Conservation (phyloP, 225 moss, liverwort and hornwort species). For the Pleurozium schreberi region DNA sequence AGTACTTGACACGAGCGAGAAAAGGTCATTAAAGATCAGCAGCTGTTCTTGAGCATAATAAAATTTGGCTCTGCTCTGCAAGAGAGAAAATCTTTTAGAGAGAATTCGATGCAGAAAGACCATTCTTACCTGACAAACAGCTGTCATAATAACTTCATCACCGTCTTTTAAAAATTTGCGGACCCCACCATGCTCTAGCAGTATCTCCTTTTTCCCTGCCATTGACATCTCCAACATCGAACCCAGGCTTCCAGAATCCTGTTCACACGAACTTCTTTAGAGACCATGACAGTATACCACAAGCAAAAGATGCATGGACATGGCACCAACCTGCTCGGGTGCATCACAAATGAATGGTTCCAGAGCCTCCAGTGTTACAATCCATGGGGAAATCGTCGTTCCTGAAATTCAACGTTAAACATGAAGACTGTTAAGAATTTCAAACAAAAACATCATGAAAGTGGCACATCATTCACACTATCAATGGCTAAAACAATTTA, state of each 20-base stretch:
- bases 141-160: slow-evolving; percentile 72
- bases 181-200: slow-evolving; percentile 55
- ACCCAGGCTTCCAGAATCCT: slow-evolving; percentile 67
- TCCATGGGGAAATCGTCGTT: slow-evolving; percentile 93
- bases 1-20: background rate
- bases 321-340: slow-evolving; percentile 58
- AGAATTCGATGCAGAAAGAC: background rate
- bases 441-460: background rate
- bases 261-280: background rate
- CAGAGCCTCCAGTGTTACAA: slow-evolving; percentile 89
- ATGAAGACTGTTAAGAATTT: background rate
- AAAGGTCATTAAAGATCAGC: background rate
- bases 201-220: slow-evolving; percentile 61
- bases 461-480: background rate
- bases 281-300: background rate
- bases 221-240: slow-evolving; percentile 88
- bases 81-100: background rate
- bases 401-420: slow-evolving; percentile 24
- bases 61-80: background rate
- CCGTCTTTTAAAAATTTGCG: slow-evolving; percentile 85
- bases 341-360: slow-evolving; percentile 76
- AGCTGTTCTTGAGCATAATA: background rate
- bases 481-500: background rate
- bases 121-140: slow-evolving; percentile 54
- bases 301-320: background rate